Conservation (phyloP, 2,329 filamentous ascomycete genomes). For the Alternaria tenuissima region DNA sequence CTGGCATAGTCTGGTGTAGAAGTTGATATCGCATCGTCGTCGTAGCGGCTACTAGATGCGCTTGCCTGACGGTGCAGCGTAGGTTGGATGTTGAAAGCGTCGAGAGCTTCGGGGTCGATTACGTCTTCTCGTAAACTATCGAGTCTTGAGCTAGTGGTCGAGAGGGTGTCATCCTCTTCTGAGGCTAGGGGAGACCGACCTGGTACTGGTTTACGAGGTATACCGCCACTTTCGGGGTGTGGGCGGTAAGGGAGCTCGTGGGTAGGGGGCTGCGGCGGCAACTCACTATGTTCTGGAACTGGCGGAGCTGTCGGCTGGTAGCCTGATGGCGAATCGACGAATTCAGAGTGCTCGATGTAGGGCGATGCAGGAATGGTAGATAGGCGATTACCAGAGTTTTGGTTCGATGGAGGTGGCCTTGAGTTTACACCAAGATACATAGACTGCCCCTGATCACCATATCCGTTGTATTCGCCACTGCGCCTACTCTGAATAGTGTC, state of each 20-base stretch:
- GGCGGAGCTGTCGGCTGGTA: slow-evolving; percentile 47
- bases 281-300: slow-evolving; percentile 48
- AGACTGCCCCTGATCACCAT: slow-evolving; percentile 30
- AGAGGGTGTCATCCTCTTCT: slow-evolving; percentile 45
- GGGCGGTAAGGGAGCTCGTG: slow-evolving; percentile 38
- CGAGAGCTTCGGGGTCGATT: slow-evolving; percentile 57
- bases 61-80: slow-evolving; percentile 45
- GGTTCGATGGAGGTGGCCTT: slow-evolving; percentile 65
- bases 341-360: slow-evolving; percentile 51
- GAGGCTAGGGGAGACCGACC: slow-evolving; percentile 52
- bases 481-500: slow-evolving; percentile 42
- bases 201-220: slow-evolving; percentile 53
- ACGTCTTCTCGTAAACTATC: slow-evolving; percentile 55
- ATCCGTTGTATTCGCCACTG: slow-evolving; percentile 42
- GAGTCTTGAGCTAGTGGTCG: slow-evolving; percentile 54
- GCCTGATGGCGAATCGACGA: slow-evolving; percentile 38
- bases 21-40: slow-evolving; percentile 69
- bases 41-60: slow-evolving; percentile 64
- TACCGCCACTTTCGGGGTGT: slow-evolving; percentile 36
- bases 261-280: slow-evolving; percentile 32
- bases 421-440: slow-evolving; percentile 54
- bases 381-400: slow-evolving; percentile 47
- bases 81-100: slow-evolving; percentile 46
- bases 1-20: slow-evolving; percentile 81
- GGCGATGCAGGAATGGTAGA: slow-evolving; percentile 59